These are phyloP conservation scores for Acorus calamus DNA, from an alignment of 106 monocot genomes.

Conservation along the genomic window DNA sequence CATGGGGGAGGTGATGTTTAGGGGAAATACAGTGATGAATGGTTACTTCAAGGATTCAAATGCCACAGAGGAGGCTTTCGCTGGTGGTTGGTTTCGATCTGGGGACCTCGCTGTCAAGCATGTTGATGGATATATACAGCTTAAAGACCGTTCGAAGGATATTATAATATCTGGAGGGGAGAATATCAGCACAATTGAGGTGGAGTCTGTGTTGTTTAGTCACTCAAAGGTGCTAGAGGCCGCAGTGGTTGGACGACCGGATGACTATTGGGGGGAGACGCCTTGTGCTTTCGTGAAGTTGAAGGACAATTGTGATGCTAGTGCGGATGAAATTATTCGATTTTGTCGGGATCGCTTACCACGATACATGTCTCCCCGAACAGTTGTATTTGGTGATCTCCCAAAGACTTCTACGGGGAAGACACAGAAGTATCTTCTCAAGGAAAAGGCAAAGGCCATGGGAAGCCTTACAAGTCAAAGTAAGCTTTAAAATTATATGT, in stretches of 20 bases:
- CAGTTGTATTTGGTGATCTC: constrained; percentile 25
- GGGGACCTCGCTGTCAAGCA: constrained; percentile 40
- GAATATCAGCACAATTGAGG: constrained; percentile 52
- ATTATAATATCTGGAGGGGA: constrained; percentile 37
- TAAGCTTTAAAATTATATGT: constrained; percentile 6
- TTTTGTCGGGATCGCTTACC: constrained; percentile 25
- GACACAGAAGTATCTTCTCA: constrained; percentile 25
- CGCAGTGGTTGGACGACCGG: constrained; percentile 27
- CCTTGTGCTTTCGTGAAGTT: constrained; percentile 34
- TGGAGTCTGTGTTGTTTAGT: constrained; percentile 25
- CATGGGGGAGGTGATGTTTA: constrained; percentile 69
- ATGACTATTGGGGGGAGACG: constrained; percentile 31
- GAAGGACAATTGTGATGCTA: constrained; percentile 10
- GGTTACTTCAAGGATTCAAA: constrained; percentile 52
- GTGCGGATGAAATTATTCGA: constrained; percentile 17
- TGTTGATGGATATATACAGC: constrained; percentile 31
- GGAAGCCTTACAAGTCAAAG: constrained; percentile 8
- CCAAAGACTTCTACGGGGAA: constrained; percentile 39
- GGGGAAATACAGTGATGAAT: constrained; percentile 73
- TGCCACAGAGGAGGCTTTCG: constrained; percentile 27
- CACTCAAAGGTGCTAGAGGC: constrained; percentile 30
- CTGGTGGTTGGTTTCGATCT: constrained; percentile 42
- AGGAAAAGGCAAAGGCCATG: constrained; percentile 28
- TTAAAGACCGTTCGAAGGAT: constrained; percentile 37
- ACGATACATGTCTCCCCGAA: constrained; percentile 27